These are phyloP conservation scores for Hibiscus mutabilis DNA, from an alignment of 345 rosid species.

Conservation along the genomic window DNA sequence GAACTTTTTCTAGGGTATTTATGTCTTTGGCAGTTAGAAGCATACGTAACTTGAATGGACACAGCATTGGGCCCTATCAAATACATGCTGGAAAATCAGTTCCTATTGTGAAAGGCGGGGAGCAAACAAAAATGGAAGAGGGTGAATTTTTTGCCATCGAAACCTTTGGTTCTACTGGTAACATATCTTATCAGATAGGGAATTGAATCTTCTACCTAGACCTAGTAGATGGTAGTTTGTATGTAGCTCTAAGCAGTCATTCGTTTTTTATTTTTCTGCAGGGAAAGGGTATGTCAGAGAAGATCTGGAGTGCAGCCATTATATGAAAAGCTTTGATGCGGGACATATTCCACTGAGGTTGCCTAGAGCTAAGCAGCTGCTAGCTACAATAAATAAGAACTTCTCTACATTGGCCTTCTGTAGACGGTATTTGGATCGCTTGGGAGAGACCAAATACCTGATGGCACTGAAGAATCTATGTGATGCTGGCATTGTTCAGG, in stretches of 20 bases:
- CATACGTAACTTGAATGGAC: slow-evolving; percentile 82
- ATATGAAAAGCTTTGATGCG: slow-evolving; percentile 78
- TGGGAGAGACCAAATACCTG: slow-evolving; percentile 90
- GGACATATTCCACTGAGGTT: slow-evolving; percentile 77
- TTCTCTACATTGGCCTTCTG: slow-evolving; percentile 93
- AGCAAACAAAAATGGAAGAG: slow-evolving; percentile 98
- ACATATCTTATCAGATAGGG: neutral
- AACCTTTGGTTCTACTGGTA: slow-evolving; percentile 95
- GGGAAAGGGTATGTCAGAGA: slow-evolving; percentile 92
- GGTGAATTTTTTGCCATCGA: slow-evolving; percentile 93
- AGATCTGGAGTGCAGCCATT: slow-evolving; percentile 97
- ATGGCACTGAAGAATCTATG: slow-evolving; percentile 93
- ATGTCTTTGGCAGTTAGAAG: slow-evolving; percentile 60
- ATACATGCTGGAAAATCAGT: slow-evolving; percentile 96
- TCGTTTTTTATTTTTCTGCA: slow-evolving; percentile 16
- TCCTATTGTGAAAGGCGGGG: slow-evolving; percentile 94
- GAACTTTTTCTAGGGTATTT: neutral
- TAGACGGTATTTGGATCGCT: slow-evolving; percentile 80
- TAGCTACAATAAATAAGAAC: slow-evolving; percentile 83
- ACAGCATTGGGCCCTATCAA: slow-evolving; percentile 77
- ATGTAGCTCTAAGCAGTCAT: neutral
- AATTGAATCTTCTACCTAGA: neutral
- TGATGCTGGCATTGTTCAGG: slow-evolving; percentile 89
- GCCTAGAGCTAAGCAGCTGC: slow-evolving; percentile 90
- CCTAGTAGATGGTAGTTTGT: neutral